A percentile compares a stretch with the other conserved stretches of the same genome.
phyloP scores from a whole-genome alignment of 345 rosid species.

The Toxicodendron radicans region DNA sequence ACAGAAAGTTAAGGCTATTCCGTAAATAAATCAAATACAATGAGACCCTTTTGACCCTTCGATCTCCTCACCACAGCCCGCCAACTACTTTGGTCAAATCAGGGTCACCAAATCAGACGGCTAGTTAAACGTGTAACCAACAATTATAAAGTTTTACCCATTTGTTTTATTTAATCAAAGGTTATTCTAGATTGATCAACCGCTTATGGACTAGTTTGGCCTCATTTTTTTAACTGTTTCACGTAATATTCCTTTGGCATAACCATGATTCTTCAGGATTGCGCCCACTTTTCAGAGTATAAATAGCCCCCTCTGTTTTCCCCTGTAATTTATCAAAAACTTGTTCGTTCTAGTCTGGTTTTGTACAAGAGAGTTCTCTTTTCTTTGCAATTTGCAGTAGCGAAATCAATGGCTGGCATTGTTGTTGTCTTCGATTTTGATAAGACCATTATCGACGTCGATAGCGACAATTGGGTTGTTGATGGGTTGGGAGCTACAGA shows the following conservation, averaged over 20 bases:
- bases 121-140: too few relatives aligned
- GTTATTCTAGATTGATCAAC: neutral
- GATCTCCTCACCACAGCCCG: slow-evolving; percentile 20
- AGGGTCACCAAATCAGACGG: neutral
- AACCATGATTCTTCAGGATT: neutral
- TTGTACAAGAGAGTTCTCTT: too few relatives aligned
- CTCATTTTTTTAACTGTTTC: neutral
- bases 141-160: too few relatives aligned
- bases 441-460: slow-evolving; percentile 83
- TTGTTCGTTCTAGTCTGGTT: neutral
- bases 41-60: slow-evolving; percentile 10
- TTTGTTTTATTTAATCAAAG: neutral
- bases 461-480: slow-evolving; percentile 82
- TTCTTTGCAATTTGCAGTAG: too few relatives aligned
- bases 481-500: slow-evolving; percentile 76
- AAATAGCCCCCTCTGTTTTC: slow-evolving; percentile 31
- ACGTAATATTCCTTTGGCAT: slow-evolving; percentile 60
- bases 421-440: slow-evolving; percentile 80
- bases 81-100: neutral
- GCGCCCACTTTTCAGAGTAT: slow-evolving; percentile 21
- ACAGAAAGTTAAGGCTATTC: neutral
- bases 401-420: slow-evolving; percentile 40
- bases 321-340: slow-evolving; percentile 4
- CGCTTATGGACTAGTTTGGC: neutral
- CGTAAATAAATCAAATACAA: neutral